A percentile compares a stretch with the other conserved stretches of the same genome.
Conservation (phyloP, 805 yeast genomes). For the Saccharomyces eubayanus region DNA sequence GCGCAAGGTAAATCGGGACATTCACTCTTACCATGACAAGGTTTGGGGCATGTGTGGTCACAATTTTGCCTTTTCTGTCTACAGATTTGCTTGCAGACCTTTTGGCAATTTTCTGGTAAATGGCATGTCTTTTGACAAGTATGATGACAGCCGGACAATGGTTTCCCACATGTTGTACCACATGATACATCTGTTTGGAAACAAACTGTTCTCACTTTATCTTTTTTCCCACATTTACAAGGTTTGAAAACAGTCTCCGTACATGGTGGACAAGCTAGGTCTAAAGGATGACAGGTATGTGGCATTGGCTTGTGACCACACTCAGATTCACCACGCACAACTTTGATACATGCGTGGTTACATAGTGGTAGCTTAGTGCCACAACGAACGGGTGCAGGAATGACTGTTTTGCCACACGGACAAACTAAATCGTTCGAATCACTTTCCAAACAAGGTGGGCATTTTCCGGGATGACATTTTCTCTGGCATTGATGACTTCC, state of each 20-base stretch:
- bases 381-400: conserved; percentile 79
- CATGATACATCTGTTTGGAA: conserved; percentile 64
- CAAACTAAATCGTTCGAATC: conserved; percentile 73
- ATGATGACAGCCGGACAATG: conserved; percentile 42
- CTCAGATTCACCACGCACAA: conserved; percentile 26
- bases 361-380: conserved; percentile 65
- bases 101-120: conserved; percentile 48
- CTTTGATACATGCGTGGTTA: conserved; percentile 53
- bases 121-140: conserved; percentile 51
- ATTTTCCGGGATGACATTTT: conserved; percentile 72
- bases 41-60: conserved; percentile 55
- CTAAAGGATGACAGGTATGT: conserved; percentile 70
- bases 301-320: conserved; percentile 70
- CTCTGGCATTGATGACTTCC: conserved; percentile 60
- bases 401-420: conserved; percentile 69
- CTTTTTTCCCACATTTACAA: conserved; percentile 55
- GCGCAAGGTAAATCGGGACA: conserved; percentile 52
- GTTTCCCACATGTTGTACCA: conserved; percentile 50
- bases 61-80: conserved; percentile 45
- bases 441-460: conserved; percentile 74
- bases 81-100: conserved; percentile 54
- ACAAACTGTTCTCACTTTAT: conserved; percentile 53
- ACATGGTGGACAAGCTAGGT: conserved; percentile 65
- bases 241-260: conserved; percentile 47
- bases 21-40: conserved; percentile 54